Base-by-base conservation (phyloP, 1,284 basidiomycete genomes). In the Boletus semigastroideus region DNA sequence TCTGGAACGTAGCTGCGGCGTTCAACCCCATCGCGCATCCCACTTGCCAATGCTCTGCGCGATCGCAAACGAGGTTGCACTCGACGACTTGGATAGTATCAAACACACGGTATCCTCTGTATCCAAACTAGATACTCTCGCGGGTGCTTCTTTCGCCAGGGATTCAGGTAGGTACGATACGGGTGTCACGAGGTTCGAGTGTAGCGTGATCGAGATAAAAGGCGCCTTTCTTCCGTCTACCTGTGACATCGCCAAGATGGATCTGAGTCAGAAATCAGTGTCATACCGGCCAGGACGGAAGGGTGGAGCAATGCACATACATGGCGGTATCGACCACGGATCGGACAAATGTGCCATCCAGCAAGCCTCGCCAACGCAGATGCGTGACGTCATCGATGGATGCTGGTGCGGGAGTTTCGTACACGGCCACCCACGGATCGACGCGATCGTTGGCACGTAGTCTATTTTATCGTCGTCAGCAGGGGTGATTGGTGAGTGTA, bases 361-460 rank as follows among this genome's bases (percentile, higher is more conserved):
- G 66, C 25, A 87, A 66, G 1, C 87, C 86, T 17, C 59, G 66
- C 86, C 85, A 89, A 33, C 74, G 69, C 2, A 88, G 53, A 55
- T 79, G 78, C 13, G 72, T 75, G 20, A 83, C 59, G 25, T 73
- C 69, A 2, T 76, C 81, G 10, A 80, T 57, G 17, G 55, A 56
- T 11, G 72, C 75, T 0, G 76, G 73, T 1, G 65, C 54, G 1
- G 65, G 66, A 1, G 51, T n/a, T 33, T 65, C 66, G 57, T 78
- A 78, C 19, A 75, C 72, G 5, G 77, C 72, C 5, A 78, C 66
- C 45, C 76, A 78, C 17, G 77, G 74, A 28, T 78, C 76, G 14
- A 72, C 70, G 20, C 69, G 63, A 48, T 79, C 77, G 43, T 66
- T 70, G 2, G 60, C 71, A 40, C 61, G 64, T 4, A 78, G 51